phyloP scores from a whole-genome alignment of 176 grass and related monocot genomes.

The Carex myosuroides region DNA sequence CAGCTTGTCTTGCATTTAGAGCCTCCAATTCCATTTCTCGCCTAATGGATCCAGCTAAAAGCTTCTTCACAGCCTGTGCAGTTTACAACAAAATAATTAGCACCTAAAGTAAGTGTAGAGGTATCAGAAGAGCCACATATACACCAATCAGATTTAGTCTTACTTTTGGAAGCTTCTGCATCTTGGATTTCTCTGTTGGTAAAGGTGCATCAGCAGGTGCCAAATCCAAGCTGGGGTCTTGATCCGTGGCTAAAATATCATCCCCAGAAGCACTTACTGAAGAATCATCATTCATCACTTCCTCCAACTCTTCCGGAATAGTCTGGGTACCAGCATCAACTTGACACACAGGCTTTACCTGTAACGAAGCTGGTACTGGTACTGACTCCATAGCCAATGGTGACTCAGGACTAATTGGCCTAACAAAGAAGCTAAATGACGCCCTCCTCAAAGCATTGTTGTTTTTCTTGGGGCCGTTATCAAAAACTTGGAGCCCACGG shows the following conservation, averaged over 20 bases:
- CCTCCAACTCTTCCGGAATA: conserved; percentile 44
- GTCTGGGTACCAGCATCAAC: conserved; percentile 84
- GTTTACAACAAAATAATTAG: not conserved
- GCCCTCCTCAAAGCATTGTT: conserved; percentile 61
- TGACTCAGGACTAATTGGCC: conserved; percentile 53
- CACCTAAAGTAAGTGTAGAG: not conserved
- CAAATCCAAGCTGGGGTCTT: conserved; percentile 41
- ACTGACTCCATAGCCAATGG: not conserved
- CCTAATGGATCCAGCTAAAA: conserved; percentile 83
- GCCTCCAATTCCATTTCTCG: conserved; percentile 90
- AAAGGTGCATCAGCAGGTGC: conserved; percentile 41
- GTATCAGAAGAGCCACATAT: not conserved
- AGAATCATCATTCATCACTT: conserved; percentile 38
- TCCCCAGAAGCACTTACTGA: conserved; percentile 31
- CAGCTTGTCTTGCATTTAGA: conserved; percentile 68
- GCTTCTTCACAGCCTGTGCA: conserved; percentile 80
- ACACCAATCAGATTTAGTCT: conserved; percentile 18
- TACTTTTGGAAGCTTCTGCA: conserved; percentile 62
- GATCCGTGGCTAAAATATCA: conserved; percentile 9
- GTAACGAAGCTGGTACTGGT: not conserved
- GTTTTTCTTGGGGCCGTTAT: conserved; percentile 40
- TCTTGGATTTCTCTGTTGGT: conserved; percentile 40
- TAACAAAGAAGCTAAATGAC: conserved; percentile 63
- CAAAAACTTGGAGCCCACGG: conserved; percentile 73
- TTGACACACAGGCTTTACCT: conserved; percentile 29